These are phyloP conservation scores for Camellia granthamiana DNA, from an alignment of 148 eudicot genomes.

Conservation along the genomic window DNA sequence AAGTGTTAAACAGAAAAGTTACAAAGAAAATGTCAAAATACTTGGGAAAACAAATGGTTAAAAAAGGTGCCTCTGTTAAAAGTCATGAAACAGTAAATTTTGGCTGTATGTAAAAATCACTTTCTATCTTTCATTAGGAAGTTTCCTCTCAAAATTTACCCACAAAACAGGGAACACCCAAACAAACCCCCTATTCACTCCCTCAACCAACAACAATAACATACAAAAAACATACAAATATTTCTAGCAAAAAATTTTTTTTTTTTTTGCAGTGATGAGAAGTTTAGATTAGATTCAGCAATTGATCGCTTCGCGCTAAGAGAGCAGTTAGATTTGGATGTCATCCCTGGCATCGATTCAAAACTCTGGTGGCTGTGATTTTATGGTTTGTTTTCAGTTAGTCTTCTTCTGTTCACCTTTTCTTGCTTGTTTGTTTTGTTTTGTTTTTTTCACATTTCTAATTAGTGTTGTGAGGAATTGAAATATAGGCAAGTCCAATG, in stretches of 20 bases:
- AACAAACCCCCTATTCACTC: neutral
- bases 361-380: neutral
- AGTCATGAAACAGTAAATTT: neutral
- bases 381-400: conserved; percentile 9
- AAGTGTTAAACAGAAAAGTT: too few species aligned
- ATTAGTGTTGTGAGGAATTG: neutral
- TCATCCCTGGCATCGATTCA: neutral
- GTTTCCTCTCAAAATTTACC: neutral
- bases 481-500: neutral
- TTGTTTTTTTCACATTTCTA: conserved; percentile 8
- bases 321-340: conserved; percentile 14
- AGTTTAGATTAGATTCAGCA: neutral
- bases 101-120: neutral
- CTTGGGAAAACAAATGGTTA: neutral
- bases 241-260: neutral
- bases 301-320: conserved; percentile 3
- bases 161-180: neutral
- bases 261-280: neutral
- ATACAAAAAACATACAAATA: conserved; percentile 12
- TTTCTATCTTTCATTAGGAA: neutral
- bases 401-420: conserved; percentile 19
- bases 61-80: neutral
- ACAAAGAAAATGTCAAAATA: neutral
- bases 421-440: conserved; percentile 14
- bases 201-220: neutral